Percentiles rank a stretch among this genome's conserved stretches.
These are phyloP conservation scores for Nitzschia sp. DNA, from an alignment of 108 stramenopile species.

Conservation along the genomic window DNA sequence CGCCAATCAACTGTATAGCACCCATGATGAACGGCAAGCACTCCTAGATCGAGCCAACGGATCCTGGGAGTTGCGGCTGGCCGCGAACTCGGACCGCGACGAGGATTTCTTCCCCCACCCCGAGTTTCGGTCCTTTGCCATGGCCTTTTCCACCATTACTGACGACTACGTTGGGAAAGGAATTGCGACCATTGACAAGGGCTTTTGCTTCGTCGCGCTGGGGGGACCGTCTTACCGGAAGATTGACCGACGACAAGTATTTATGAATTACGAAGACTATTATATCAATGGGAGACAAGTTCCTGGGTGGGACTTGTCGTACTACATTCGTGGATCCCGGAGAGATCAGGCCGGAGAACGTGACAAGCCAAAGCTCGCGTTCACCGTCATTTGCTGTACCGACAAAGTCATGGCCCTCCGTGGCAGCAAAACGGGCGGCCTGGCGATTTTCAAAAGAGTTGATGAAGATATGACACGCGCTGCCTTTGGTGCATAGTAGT, in stretches of 20 bases:
- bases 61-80: conserved; percentile 14
- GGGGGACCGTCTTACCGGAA: conserved; percentile 2
- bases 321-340: conserved; percentile 15
- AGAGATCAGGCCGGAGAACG: conserved; percentile 4
- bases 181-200: conserved; percentile 2
- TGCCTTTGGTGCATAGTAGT: too few relatives aligned
- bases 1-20: background rate
- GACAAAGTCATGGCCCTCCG: conserved; percentile 13
- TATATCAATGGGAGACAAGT: conserved; percentile 13
- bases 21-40: background rate
- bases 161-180: conserved; percentile 25
- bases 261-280: conserved; percentile 21
- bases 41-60: background rate
- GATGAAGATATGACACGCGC: conserved; percentile 6
- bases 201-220: conserved; percentile 17
- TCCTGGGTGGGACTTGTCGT: conserved; percentile 14
- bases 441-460: conserved; percentile 12
- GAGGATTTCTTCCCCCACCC: conserved; percentile 5
- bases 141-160: conserved; percentile 11
- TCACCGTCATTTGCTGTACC: conserved; percentile 10
- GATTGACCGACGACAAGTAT: conserved; percentile 1
- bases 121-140: conserved; percentile 11
- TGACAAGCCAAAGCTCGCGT: conserved; percentile 2
- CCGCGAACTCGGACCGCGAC: background rate
- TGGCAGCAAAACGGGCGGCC: conserved; percentile 19